Percentiles rank a stretch among this genome's conserved stretches.
These are phyloP conservation scores for Petrea volubilis DNA, from an alignment of 257 asterid genomes.

Conservation along the genomic window DNA sequence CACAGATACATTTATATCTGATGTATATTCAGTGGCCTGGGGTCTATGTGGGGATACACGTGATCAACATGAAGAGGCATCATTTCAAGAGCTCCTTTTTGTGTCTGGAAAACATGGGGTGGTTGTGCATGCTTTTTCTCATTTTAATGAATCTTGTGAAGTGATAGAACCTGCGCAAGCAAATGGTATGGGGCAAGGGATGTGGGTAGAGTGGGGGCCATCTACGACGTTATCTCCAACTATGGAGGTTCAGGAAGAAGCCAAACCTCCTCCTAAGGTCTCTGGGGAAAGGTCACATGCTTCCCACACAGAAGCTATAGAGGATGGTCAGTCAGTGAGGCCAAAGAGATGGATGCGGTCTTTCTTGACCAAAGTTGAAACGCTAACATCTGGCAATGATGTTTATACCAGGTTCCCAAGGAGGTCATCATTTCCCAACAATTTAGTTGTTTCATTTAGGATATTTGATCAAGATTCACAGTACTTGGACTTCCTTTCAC, in stretches of 20 bases:
- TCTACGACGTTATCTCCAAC: slow-evolving; percentile 33
- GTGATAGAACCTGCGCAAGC: slow-evolving; percentile 33
- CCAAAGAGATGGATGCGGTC: slow-evolving; percentile 68
- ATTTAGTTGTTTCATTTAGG: slow-evolving; percentile 64
- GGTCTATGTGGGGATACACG: slow-evolving; percentile 56
- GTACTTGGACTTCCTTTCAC: slow-evolving; percentile 51
- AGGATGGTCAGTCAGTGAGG: slow-evolving; percentile 42
- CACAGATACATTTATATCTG: slow-evolving; percentile 54
- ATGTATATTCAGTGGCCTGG: slow-evolving; percentile 86
- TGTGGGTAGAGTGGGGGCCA: slow-evolving; percentile 93
- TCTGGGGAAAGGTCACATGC: slow-evolving; percentile 27
- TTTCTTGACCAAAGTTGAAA: slow-evolving; percentile 59
- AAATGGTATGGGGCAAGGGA: slow-evolving; percentile 58
- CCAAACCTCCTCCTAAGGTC: slow-evolving; percentile 24
- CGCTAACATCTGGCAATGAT: slow-evolving; percentile 47
- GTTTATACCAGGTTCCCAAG: slow-evolving; percentile 65
- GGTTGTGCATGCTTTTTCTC: slow-evolving; percentile 77
- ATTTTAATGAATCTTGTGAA: slow-evolving; percentile 35
- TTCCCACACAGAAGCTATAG: slow-evolving; percentile 30
- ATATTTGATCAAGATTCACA: slow-evolving; percentile 58
- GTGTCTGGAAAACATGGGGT: slow-evolving; percentile 77
- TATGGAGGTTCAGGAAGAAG: slow-evolving; percentile 30
- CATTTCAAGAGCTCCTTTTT: slow-evolving; percentile 76
- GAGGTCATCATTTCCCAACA: slow-evolving; percentile 49
- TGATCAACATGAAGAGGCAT: slow-evolving; percentile 55